Evolutionary conservation across 1,139 yeast species (phyloP).

Genomic region (Pichia sp.): DNA sequence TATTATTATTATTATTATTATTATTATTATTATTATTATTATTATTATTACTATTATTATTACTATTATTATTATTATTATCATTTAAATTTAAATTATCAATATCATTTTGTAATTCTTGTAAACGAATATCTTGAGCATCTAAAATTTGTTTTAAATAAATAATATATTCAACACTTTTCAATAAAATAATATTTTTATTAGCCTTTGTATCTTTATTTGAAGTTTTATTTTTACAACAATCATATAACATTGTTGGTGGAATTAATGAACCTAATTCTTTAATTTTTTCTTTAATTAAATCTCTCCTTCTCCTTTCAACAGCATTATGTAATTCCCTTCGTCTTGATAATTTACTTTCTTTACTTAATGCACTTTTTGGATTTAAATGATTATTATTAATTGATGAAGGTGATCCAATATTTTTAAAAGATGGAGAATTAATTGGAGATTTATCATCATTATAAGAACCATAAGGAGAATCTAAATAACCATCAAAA

Average conservation of each 20-base stretch:
- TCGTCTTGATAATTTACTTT: conserved; percentile 62
- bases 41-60: neutral
- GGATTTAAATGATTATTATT: conserved; percentile 32
- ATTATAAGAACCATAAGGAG: conserved; percentile 31
- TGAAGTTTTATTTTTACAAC: conserved; percentile 33
- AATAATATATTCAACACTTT: conserved; percentile 61
- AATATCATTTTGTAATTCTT: conserved; percentile 24
- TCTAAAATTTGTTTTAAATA: conserved; percentile 44
- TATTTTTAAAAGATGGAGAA: conserved; percentile 30
- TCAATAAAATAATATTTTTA: conserved; percentile 60
- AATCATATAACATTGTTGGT: conserved; percentile 53
- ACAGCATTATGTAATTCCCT: conserved; percentile 79
- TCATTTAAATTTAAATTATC: conserved; percentile 6
- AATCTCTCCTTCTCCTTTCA: conserved; percentile 70
- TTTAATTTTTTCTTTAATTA: conserved; percentile 69
- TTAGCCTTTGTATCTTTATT: conserved; percentile 67
- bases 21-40: neutral
- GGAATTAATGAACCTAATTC: conserved; percentile 69
- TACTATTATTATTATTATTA: neutral
- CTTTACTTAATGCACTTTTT: conserved; percentile 52
- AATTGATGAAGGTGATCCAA: conserved; percentile 31
- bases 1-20: neutral
- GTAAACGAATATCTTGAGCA: conserved; percentile 35
- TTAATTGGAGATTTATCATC: conserved; percentile 31
- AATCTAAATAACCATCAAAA: conserved; percentile 29